Conservation (phyloP, 352 stramenopile species). For the Globisporangium splendens region DNA sequence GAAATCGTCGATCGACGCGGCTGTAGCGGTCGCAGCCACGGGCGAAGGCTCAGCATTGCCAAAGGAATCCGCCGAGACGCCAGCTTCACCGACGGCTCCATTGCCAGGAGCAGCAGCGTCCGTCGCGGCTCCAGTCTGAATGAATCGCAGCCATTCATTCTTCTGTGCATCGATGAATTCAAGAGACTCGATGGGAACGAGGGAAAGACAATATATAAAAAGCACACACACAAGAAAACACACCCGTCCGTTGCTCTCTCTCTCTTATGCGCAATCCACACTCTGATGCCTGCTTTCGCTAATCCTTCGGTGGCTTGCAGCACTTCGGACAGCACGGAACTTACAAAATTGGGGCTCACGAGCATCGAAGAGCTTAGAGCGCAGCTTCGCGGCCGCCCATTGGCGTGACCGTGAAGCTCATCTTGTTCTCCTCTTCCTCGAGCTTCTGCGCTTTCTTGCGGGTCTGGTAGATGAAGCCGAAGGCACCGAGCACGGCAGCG, state of each 20-base stretch:
- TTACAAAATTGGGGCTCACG: slow-evolving; percentile 1
- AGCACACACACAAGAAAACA: slow-evolving; percentile 4
- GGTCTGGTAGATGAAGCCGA: slow-evolving; percentile 77
- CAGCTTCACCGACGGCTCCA: slow-evolving; percentile 11
- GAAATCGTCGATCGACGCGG: slow-evolving; percentile 29
- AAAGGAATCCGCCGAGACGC: slow-evolving; percentile 20
- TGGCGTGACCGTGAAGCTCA: slow-evolving; percentile 39
- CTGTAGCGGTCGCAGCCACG: slow-evolving; percentile 23
- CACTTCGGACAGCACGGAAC: not conserved
- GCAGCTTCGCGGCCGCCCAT: slow-evolving; percentile 34
- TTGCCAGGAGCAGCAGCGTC: slow-evolving; percentile 9
- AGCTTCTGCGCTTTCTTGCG: slow-evolving; percentile 63
- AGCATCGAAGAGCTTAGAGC: slow-evolving; percentile 26
- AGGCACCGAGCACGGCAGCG: slow-evolving; percentile 44
- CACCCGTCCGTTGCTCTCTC: slow-evolving; percentile 13
- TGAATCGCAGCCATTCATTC: not conserved
- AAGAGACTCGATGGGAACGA: not conserved
- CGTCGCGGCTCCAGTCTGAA: slow-evolving; percentile 12
- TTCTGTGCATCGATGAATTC: not conserved
- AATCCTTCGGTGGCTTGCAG: not conserved
- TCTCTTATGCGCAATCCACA: slow-evolving; percentile 9
- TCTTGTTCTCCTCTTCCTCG: slow-evolving; percentile 50
- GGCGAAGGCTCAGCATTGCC: slow-evolving; percentile 13
- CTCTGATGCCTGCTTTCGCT: not conserved
- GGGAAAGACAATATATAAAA: not conserved